Evolutionary conservation across 2,329 filamentous ascomycete genomes (phyloP).

Genomic region (Beauveria sp.): DNA sequence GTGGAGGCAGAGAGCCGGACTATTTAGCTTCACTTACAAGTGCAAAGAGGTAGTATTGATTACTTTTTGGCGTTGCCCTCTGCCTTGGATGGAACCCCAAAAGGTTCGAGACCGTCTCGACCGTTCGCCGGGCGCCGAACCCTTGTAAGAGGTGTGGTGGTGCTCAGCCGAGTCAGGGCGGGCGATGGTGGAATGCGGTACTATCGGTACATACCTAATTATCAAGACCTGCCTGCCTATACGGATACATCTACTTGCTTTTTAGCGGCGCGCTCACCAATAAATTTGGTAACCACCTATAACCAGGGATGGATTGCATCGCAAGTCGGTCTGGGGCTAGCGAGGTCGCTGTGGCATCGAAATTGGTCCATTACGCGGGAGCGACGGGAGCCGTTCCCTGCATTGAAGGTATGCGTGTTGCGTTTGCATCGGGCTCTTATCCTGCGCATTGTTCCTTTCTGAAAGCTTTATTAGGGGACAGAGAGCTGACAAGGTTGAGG

Average conservation of each 20-base stretch:
- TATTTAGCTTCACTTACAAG: neutral
- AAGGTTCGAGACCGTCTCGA: slow-evolving; percentile 3
- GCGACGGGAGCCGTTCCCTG: neutral
- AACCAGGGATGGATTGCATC: neutral
- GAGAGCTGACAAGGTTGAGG: neutral
- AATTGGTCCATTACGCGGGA: neutral
- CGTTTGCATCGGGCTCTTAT: neutral
- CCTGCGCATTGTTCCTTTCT: neutral
- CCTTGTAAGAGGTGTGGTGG: neutral
- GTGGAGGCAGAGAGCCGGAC: neutral
- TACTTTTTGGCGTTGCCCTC: neutral
- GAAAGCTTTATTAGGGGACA: neutral
- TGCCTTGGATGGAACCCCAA: neutral
- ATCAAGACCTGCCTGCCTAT: too few relatives aligned
- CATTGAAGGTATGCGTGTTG: neutral
- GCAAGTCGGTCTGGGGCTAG: neutral
- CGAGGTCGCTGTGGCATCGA: neutral
- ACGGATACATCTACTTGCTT: neutral
- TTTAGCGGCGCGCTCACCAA: neutral
- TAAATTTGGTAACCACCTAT: neutral
- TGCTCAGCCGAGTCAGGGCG: neutral
- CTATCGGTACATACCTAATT: neutral
- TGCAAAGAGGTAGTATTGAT: neutral
- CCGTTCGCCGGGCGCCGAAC: slow-evolving; percentile 6
- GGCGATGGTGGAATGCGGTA: neutral